Evolutionary conservation across 2,329 filamentous ascomycete genomes (phyloP).

Genomic region (Periconia sp.): DNA sequence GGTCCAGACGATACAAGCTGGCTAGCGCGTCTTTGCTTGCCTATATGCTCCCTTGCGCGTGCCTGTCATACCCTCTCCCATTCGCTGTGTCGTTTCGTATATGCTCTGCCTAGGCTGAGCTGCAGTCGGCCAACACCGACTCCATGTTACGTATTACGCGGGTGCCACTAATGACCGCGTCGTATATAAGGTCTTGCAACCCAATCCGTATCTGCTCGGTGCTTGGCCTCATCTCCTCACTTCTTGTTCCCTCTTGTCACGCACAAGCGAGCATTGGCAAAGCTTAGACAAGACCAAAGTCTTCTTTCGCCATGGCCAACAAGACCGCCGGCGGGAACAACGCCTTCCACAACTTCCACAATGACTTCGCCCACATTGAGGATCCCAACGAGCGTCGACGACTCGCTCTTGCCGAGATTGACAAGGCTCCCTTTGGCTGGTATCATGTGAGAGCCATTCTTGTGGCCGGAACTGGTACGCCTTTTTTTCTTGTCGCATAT

Average conservation of each 20-base stretch:
- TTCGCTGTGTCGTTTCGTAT: neutral
- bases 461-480: slow-evolving; percentile 70
- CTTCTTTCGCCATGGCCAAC: slow-evolving; percentile 8
- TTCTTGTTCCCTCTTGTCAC: slow-evolving; percentile 15
- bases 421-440: slow-evolving; percentile 79
- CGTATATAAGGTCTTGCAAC: neutral
- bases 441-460: slow-evolving; percentile 78
- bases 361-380: slow-evolving; percentile 65
- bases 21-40: neutral
- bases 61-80: neutral
- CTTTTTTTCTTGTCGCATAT: slow-evolving; percentile 72
- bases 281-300: slow-evolving; percentile 12
- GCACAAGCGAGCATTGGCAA: slow-evolving; percentile 15
- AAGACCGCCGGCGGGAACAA: slow-evolving; percentile 32
- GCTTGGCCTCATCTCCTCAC: slow-evolving; percentile 7
- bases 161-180: neutral
- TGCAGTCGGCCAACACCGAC: neutral
- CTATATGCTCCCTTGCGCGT: neutral
- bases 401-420: slow-evolving; percentile 77
- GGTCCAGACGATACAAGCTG: neutral
- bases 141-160: neutral
- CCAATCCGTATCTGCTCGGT: neutral
- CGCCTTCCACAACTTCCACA: slow-evolving; percentile 59
- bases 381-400: slow-evolving; percentile 79
- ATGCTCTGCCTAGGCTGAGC: neutral